phyloP scores from a whole-genome alignment of 2,329 filamentous ascomycete species.

The Monosporascus cannonballus region DNA sequence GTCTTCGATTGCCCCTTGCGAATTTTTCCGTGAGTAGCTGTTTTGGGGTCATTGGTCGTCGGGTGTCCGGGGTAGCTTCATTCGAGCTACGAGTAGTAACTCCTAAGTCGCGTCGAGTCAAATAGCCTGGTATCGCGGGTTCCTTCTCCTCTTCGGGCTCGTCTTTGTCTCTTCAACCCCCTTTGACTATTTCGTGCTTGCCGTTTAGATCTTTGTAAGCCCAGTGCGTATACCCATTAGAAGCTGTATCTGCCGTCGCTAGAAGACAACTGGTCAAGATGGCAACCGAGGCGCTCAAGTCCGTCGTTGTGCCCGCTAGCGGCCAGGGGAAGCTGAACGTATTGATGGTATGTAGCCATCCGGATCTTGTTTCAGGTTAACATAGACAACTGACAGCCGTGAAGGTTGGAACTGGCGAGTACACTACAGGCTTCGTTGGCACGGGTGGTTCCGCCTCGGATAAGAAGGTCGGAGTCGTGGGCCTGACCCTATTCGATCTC shows the following conservation, averaged over 20 bases:
- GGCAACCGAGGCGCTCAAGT: slow-evolving; percentile 17
- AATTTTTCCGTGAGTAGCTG: background rate
- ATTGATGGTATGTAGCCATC: slow-evolving; percentile 52
- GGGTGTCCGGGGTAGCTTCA: slow-evolving; percentile 1
- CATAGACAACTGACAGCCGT: slow-evolving; percentile 9
- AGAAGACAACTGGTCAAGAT: slow-evolving; percentile 4
- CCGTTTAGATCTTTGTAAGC: too few relatives aligned
- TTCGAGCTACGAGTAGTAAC: background rate
- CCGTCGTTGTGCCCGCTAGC: slow-evolving; percentile 8
- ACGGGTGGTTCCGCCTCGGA: slow-evolving; percentile 78
- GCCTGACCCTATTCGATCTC: slow-evolving; percentile 82
- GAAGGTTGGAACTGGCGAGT: slow-evolving; percentile 86
- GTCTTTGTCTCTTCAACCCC: too few relatives aligned
- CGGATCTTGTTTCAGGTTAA: background rate
- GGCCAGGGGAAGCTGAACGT: slow-evolving; percentile 51
- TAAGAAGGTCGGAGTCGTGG: slow-evolving; percentile 94
- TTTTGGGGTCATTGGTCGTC: background rate
- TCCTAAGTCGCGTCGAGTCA: background rate
- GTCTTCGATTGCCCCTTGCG: background rate
- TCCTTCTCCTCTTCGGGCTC: background rate
- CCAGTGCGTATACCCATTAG: too few relatives aligned
- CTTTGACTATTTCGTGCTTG: too few relatives aligned
- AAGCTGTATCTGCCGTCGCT: background rate
- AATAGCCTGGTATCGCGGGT: background rate
- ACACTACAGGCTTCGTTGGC: slow-evolving; percentile 91